Percentiles rank a stretch among this genome's conserved stretches.
These are phyloP conservation scores for Epicoccum nigrum DNA, from an alignment of 2,329 filamentous ascomycete genomes.

Conservation along the genomic window DNA sequence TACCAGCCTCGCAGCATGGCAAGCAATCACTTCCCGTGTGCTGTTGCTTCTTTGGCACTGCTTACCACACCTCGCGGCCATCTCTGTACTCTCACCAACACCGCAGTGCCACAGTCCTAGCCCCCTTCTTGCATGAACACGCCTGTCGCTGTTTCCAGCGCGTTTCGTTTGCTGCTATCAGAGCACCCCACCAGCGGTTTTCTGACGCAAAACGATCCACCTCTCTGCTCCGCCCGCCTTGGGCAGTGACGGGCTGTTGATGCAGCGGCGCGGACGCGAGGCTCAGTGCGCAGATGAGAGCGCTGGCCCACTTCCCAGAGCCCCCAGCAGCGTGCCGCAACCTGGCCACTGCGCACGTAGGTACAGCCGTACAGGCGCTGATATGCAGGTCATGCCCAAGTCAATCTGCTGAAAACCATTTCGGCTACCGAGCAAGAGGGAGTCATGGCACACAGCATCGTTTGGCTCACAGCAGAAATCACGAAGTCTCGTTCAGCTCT, in stretches of 20 bases:
- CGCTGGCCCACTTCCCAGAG: slow-evolving; percentile 25
- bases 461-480: slow-evolving; percentile 16
- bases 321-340: slow-evolving; percentile 9
- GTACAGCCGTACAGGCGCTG: slow-evolving; percentile 26
- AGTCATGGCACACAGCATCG: slow-evolving; percentile 13
- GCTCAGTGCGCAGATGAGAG: slow-evolving; percentile 20
- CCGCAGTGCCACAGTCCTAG: slow-evolving; percentile 1
- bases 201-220: slow-evolving; percentile 11
- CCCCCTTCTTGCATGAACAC: neutral
- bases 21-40: slow-evolving; percentile 7
- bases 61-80: neutral
- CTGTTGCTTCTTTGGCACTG: slow-evolving; percentile 11
- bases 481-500: slow-evolving; percentile 22
- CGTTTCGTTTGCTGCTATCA: slow-evolving; percentile 25
- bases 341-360: slow-evolving; percentile 22
- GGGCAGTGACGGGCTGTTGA: slow-evolving; percentile 32
- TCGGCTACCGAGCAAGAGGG: slow-evolving; percentile 25
- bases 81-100: slow-evolving; percentile 9
- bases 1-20: slow-evolving; percentile 12
- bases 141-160: slow-evolving; percentile 21
- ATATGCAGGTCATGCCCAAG: slow-evolving; percentile 28
- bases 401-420: slow-evolving; percentile 20
- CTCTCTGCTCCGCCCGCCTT: slow-evolving; percentile 23
- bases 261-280: slow-evolving; percentile 22
- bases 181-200: slow-evolving; percentile 2